These are phyloP conservation scores for Inosperma sp. DNA, from an alignment of 768 basidiomycete genomes.

Conservation along the genomic window DNA sequence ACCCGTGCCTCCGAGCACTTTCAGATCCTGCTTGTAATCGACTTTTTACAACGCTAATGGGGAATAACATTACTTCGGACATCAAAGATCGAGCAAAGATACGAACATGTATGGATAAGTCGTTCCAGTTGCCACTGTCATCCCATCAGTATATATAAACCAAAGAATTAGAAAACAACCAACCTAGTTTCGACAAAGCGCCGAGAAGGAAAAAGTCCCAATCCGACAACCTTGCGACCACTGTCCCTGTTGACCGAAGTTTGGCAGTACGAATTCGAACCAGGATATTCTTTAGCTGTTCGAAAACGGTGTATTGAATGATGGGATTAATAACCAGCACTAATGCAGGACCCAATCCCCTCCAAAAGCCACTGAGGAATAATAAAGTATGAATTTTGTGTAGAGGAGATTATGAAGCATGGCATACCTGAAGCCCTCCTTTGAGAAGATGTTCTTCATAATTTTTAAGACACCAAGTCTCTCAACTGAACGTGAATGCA, in stretches of 20 bases:
- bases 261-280: constrained; percentile 56
- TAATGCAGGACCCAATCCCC: constrained; percentile 91
- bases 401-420: not conserved
- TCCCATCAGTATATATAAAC: not conserved
- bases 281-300: constrained; percentile 87
- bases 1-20: constrained; percentile 64
- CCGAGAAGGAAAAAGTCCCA: constrained; percentile 95
- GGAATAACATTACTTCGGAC: not conserved
- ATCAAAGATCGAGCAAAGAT: not conserved
- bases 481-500: constrained; percentile 34
- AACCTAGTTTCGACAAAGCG: constrained; percentile 88
- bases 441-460: constrained; percentile 60
- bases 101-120: constrained; percentile 49
- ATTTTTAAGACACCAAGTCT: constrained; percentile 65
- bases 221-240: constrained; percentile 59
- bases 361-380: constrained; percentile 67
- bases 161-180: constrained; percentile 18
- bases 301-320: constrained; percentile 90
- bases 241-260: constrained; percentile 43
- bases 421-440: constrained; percentile 56
- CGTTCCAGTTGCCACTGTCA: constrained; percentile 43
- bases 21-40: constrained; percentile 73
- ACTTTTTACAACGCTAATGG: constrained; percentile 63
- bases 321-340: constrained; percentile 93
- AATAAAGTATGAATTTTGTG: not conserved